Conservation (phyloP, 2,329 filamentous ascomycete species). For the Aspergillus sp. region DNA sequence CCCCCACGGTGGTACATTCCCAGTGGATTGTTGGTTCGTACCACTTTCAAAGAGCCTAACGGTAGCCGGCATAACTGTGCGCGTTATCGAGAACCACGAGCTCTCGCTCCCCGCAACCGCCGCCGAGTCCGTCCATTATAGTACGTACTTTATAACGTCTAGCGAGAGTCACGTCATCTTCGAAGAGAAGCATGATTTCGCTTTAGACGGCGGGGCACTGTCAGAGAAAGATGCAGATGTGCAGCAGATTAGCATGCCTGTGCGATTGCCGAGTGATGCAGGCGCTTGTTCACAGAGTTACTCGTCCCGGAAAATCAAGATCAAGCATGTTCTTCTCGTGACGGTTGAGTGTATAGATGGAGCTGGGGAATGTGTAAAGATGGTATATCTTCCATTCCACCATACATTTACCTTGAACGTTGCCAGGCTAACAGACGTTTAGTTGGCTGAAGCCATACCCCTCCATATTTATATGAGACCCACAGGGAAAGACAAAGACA, state of each 20-base stretch:
- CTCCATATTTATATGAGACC: not conserved
- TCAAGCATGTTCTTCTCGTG: not conserved
- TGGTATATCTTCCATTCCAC: not conserved
- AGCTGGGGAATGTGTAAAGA: not conserved
- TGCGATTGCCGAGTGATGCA: not conserved
- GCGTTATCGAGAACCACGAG: conserved; percentile 18
- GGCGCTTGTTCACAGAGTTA: not conserved
- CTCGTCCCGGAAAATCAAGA: not conserved
- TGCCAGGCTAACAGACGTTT: not conserved
- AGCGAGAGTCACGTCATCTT: conserved; percentile 10
- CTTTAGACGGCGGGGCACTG: no score
- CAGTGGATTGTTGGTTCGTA: conserved; percentile 18
- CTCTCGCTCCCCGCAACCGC: conserved; percentile 19
- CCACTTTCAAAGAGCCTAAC: conserved; percentile 13
- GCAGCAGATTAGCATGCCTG: not conserved
- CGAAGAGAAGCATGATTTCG: not conserved
- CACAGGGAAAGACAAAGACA: not conserved
- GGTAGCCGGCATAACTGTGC: conserved; percentile 9
- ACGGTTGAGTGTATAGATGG: not conserved
- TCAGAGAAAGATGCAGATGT: not conserved
- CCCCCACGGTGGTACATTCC: conserved; percentile 21
- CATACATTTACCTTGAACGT: accelerated
- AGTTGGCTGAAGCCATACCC: not conserved
- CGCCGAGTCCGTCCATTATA: conserved; percentile 15
- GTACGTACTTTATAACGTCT: conserved; percentile 14